Conservation (phyloP, 2,329 filamentous ascomycete genomes). For the Volutella citrinella region DNA sequence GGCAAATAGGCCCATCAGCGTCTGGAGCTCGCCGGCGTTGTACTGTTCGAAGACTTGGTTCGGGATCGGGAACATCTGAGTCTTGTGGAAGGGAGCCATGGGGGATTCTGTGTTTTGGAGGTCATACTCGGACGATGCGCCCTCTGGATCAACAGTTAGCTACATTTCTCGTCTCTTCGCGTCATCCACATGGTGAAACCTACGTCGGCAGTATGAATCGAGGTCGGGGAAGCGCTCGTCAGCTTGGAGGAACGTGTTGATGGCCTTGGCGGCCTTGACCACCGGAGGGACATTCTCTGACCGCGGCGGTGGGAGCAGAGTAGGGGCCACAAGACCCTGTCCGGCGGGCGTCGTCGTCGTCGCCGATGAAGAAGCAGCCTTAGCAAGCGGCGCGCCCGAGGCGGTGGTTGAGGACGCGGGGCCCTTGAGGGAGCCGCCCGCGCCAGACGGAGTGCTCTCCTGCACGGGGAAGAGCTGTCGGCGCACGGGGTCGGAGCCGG, state of each 20-base stretch:
- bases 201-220: constrained; percentile 85
- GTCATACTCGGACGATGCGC: constrained; percentile 90
- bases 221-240: constrained; percentile 85
- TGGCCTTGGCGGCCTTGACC: constrained; percentile 75
- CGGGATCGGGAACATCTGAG: constrained; percentile 83
- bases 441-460: constrained; percentile 21
- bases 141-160: constrained; percentile 57
- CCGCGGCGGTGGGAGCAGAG: constrained; percentile 42
- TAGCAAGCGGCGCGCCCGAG: constrained; percentile 19
- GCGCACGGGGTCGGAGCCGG: constrained; percentile 44
- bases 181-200: constrained; percentile 36
- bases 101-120: constrained; percentile 63
- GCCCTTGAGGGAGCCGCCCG: constrained; percentile 13
- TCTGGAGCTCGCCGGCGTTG: constrained; percentile 80
- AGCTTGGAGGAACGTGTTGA: constrained; percentile 73
- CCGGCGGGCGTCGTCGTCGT: no score
- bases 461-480: constrained; percentile 47
- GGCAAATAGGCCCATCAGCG: constrained; percentile 93
- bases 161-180: not conserved
- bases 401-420: constrained; percentile 17
- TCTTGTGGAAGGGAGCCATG: constrained; percentile 87
- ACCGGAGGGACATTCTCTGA: constrained; percentile 60
- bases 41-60: constrained; percentile 91
- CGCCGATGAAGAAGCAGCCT: constrained; percentile 19
- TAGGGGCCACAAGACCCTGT: constrained; percentile 28